Conservation (phyloP, 768 basidiomycete species). For the Termitomyces sp. region DNA sequence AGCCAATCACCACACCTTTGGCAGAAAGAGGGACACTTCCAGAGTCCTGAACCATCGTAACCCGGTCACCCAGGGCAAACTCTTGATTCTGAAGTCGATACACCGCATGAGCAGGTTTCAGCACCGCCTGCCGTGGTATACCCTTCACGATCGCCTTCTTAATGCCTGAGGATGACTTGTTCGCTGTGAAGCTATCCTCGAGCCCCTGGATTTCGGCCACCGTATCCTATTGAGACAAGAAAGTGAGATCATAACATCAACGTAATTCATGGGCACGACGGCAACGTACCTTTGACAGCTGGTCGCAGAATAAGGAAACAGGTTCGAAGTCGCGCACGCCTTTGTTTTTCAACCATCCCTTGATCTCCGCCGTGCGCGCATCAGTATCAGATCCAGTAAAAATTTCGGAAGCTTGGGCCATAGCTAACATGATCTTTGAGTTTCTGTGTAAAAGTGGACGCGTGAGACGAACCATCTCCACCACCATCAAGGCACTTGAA, state of each 20-base stretch:
- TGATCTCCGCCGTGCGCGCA: slow-evolving; percentile 66
- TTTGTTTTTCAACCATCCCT: slow-evolving; percentile 79
- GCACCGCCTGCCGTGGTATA: slow-evolving; percentile 87
- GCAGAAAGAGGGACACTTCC: slow-evolving; percentile 86
- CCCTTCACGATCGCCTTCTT: slow-evolving; percentile 93
- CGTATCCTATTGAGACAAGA: slow-evolving; percentile 47
- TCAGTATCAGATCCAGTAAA: slow-evolving; percentile 56
- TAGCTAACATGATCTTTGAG: slow-evolving; percentile 42
- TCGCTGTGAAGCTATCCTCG: slow-evolving; percentile 61
- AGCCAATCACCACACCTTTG: slow-evolving; percentile 91
- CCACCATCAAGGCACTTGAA: slow-evolving; percentile 65
- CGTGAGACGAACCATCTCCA: slow-evolving; percentile 55
- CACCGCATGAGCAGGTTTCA: slow-evolving; percentile 87
- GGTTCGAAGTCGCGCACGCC: slow-evolving; percentile 90
- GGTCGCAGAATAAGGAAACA: slow-evolving; percentile 88
- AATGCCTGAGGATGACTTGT: slow-evolving; percentile 56
- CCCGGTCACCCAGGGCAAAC: slow-evolving; percentile 87
- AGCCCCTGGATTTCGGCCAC: slow-evolving; percentile 74
- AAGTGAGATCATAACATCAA: background rate
- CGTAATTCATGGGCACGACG: background rate
- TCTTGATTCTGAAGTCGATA: slow-evolving; percentile 87
- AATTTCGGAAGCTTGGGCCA: slow-evolving; percentile 62
- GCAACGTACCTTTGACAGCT: slow-evolving; percentile 69
- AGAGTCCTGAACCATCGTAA: slow-evolving; percentile 93
- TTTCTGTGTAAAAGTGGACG: background rate